Evolutionary conservation across 2,329 filamentous ascomycete genomes (phyloP), one percentile per base, ranked within the genome.

Genomic region (Penicillium sp.): DNA sequence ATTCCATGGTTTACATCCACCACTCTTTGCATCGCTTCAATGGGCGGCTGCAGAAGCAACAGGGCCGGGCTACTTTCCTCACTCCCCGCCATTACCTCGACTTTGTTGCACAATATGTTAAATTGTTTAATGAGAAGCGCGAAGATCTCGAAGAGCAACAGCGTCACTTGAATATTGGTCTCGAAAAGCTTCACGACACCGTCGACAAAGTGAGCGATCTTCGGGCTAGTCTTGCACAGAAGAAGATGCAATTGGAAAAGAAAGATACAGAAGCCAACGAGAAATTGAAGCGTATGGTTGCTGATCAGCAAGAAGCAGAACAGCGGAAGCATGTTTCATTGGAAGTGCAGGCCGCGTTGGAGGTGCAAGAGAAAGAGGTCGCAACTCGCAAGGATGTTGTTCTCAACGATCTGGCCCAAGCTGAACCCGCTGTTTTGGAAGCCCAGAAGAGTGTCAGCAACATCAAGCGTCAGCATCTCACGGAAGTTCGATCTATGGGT

Each of bases 141-240:
- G 94, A 97, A 72, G 94, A 99, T 69, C 83, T 99, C 1, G 94
- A 99, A 74, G 94, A 99, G 71, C 94, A 99, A 73, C 94, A 99
- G 71, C 89, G 94, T 29, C 94, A 99, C 82, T 81, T 99, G 59
- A 99, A 99, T 67, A 92, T 97, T 53, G 95, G 94, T 81, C 83
- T 99, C 2, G 94, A 99, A 78, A 99, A 99, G 74, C 81, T 99
- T 27, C 85, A 90, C 63, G 94, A 97, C 75, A 99, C 94, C 2
- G 92, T 97, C 19, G 91, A 96, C 74, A 97, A 99, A 78, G 94
- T 99, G 52, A 87, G 90, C 57, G 93, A 97, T 72, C 81, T 99
- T 56, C 87, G 93, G 66, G 87, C 84, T 63, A 97, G 91, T 74
- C 81, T 99, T 54, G 92, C 92, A 1, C 87, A 95, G 74, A 99